Conservation (phyloP, 805 yeast species). For the Kodamaea sagamina region DNA sequence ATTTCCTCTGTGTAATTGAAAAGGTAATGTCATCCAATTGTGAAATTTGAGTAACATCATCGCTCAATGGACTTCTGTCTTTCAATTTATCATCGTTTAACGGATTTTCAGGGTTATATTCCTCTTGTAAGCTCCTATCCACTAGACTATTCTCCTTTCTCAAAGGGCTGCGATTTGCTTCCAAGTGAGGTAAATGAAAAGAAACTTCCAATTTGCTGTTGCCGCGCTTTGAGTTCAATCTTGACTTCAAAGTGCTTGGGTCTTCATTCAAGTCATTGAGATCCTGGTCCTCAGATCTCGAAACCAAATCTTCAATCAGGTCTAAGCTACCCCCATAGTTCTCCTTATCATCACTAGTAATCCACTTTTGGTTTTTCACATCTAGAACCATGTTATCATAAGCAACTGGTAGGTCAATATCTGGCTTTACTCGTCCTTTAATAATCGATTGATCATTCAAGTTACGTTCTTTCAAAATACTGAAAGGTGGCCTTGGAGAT, state of each 20-base stretch:
- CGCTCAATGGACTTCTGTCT: conserved; percentile 17
- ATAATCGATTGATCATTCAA: conserved; percentile 14
- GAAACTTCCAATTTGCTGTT: conserved; percentile 39
- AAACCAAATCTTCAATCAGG: conserved; percentile 40
- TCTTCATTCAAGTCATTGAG: conserved; percentile 7
- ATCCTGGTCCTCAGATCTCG: conserved; percentile 15
- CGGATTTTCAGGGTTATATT: neutral
- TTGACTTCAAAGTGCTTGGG: conserved; percentile 1
- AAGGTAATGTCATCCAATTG: conserved; percentile 49
- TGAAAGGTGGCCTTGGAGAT: conserved; percentile 13
- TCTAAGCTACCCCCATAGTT: conserved; percentile 33
- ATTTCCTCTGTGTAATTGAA: conserved; percentile 44
- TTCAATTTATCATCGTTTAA: conserved; percentile 14
- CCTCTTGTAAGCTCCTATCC: conserved; percentile 1
- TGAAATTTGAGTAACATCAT: conserved; percentile 45
- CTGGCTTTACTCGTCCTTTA: conserved; percentile 40
- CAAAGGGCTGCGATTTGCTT: neutral
- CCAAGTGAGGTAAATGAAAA: conserved; percentile 38
- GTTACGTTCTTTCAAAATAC: conserved; percentile 14
- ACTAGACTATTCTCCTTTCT: neutral
- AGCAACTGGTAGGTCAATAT: conserved; percentile 31
- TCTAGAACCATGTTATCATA: conserved; percentile 34
- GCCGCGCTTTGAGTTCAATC: conserved; percentile 11
- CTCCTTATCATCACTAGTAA: conserved; percentile 25
- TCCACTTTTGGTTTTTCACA: conserved; percentile 24